Evolutionary conservation across 768 basidiomycete species (phyloP).

Genomic region (Naganishia vishniacii): DNA sequence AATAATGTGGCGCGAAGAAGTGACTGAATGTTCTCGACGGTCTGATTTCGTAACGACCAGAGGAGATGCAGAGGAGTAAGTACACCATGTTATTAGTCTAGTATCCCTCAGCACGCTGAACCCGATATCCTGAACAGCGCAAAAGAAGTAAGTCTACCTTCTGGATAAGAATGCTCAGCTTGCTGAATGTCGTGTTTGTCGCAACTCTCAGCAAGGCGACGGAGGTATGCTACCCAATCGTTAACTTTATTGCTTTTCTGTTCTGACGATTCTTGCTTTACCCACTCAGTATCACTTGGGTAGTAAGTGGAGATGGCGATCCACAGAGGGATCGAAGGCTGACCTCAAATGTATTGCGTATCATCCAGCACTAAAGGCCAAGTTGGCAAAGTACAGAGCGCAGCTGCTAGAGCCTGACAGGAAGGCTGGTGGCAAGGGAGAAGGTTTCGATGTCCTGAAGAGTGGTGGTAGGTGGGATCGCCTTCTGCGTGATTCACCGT

Average conservation of each 20-base stretch:
- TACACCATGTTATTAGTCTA: slow-evolving; percentile 29
- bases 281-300: slow-evolving; percentile 3
- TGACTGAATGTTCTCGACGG: background rate
- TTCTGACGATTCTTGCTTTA: background rate
- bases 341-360: no score
- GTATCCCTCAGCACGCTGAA: background rate
- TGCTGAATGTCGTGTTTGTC: background rate
- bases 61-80: slow-evolving; percentile 97
- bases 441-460: slow-evolving; percentile 83
- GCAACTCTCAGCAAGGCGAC: slow-evolving; percentile 16
- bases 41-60: slow-evolving; percentile 49
- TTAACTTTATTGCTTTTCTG: background rate
- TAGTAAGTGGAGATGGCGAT: background rate
- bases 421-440: slow-evolving; percentile 68
- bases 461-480: slow-evolving; percentile 54
- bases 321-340: no score
- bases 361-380: slow-evolving; percentile 64
- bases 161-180: background rate
- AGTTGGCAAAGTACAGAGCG: slow-evolving; percentile 86
- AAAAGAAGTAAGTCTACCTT: slow-evolving; percentile 80
- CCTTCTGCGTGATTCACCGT: background rate
- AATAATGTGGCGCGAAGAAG: background rate
- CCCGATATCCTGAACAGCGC: slow-evolving; percentile 54
- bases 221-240: background rate
- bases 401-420: slow-evolving; percentile 86